Conservation (phyloP, 768 basidiomycete species). For the Zangia roseola region DNA sequence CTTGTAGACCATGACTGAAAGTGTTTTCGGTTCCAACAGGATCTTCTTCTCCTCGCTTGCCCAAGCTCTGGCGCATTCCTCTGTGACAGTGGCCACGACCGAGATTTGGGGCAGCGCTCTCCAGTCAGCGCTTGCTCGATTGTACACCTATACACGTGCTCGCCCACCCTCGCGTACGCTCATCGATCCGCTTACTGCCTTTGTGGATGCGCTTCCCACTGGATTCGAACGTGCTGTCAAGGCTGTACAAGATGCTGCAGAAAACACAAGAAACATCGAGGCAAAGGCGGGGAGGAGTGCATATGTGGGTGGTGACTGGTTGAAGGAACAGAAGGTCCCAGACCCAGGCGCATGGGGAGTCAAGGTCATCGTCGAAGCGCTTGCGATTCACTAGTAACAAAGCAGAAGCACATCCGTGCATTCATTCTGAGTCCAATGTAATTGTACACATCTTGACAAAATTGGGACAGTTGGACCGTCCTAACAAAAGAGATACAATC, state of each 20-base stretch:
- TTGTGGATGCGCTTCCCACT: conserved; percentile 42
- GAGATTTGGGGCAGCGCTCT: conserved; percentile 64
- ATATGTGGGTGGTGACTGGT: conserved; percentile 71
- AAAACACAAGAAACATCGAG: conserved; percentile 68
- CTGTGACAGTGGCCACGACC: conserved; percentile 33
- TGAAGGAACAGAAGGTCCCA: conserved; percentile 61
- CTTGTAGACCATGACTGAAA: background rate
- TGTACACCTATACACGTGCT: conserved; percentile 86
- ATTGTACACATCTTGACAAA: background rate
- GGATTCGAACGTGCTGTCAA: conserved; percentile 53
- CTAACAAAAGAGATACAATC: too few relatives aligned
- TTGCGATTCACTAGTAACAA: conserved; percentile 21
- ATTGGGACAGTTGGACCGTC: too few relatives aligned
- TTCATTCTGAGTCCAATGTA: background rate
- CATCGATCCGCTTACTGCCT: conserved; percentile 86
- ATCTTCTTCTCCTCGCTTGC: conserved; percentile 91
- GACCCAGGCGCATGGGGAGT: conserved; percentile 96
- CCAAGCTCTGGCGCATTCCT: conserved; percentile 55
- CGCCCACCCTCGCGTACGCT: conserved; percentile 89
- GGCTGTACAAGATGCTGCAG: conserved; percentile 65
- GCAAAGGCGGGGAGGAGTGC: conserved; percentile 89
- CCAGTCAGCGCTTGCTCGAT: conserved; percentile 50
- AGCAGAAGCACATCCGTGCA: background rate
- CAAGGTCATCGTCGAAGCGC: conserved; percentile 64
- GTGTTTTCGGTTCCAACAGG: conserved; percentile 36